Evolutionary conservation across 768 basidiomycete species (phyloP).

Genomic region (Cubamyces sp.): DNA sequence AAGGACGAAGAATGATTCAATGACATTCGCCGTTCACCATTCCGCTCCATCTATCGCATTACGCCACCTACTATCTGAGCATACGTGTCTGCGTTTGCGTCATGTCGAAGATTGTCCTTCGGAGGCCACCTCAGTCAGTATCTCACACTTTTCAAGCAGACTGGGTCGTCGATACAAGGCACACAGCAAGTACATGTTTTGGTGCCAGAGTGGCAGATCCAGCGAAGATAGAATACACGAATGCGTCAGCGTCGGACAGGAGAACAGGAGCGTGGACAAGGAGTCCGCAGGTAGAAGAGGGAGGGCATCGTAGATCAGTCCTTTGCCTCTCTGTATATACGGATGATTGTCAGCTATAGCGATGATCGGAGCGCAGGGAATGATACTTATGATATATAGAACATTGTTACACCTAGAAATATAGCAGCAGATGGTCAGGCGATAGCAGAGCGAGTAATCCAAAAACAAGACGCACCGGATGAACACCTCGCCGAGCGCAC

Average conservation of each 20-base stretch:
- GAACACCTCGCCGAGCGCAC: constrained; percentile 97
- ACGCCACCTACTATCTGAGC: neutral
- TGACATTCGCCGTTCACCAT: neutral
- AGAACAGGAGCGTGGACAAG: neutral
- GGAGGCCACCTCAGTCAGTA: neutral
- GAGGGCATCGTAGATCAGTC: constrained; percentile 13
- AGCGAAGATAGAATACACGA: constrained; percentile 13
- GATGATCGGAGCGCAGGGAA: constrained; percentile 28
- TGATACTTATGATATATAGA: constrained; percentile 86
- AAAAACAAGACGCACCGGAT: constrained; percentile 69
- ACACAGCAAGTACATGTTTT: constrained; percentile 8
- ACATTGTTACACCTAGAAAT: constrained; percentile 87
- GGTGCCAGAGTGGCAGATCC: constrained; percentile 10
- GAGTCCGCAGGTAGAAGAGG: neutral
- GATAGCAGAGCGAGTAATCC: constrained; percentile 3
- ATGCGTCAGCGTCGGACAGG: constrained; percentile 5
- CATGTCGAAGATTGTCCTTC: neutral
- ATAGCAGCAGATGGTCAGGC: neutral
- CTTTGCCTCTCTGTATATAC: constrained; percentile 74
- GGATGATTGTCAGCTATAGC: constrained; percentile 25
- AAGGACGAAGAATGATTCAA: constrained; percentile 30
- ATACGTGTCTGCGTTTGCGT: too few relatives aligned
- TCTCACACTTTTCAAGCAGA: neutral
- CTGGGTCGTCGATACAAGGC: neutral
- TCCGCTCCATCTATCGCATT: neutral